phyloP scores from a whole-genome alignment of 2,329 filamentous ascomycete genomes.

The Plectosphaerella cucumerina region DNA sequence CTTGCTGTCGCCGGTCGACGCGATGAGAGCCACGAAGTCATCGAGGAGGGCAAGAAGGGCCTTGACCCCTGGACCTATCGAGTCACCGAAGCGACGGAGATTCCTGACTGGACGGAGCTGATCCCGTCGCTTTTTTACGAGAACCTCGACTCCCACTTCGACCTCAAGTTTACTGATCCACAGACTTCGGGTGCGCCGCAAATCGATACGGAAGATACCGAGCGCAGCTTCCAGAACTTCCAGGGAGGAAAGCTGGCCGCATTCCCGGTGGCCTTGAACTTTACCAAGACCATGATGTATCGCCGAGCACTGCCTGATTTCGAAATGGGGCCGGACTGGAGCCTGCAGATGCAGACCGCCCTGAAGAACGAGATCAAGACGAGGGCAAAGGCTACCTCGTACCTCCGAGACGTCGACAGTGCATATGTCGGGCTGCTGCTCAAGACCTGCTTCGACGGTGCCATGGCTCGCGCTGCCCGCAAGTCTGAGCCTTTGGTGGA shows the following conservation, averaged over 20 bases:
- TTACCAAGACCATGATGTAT: conserved; percentile 54
- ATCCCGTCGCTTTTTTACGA: background rate
- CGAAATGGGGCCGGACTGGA: conserved; percentile 76
- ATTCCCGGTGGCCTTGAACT: conserved; percentile 66
- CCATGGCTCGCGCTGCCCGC: conserved; percentile 35
- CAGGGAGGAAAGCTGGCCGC: conserved; percentile 43
- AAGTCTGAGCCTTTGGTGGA: conserved; percentile 30
- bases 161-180: background rate
- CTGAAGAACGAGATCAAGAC: conserved; percentile 66
- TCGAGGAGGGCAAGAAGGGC: conserved; percentile 86
- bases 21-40: conserved; percentile 73
- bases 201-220: conserved; percentile 14
- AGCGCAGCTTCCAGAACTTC: conserved; percentile 42
- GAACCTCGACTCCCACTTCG: background rate
- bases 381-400: conserved; percentile 53
- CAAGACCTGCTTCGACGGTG: conserved; percentile 53
- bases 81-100: conserved; percentile 16
- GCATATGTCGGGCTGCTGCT: conserved; percentile 40
- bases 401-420: conserved; percentile 40
- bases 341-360: conserved; percentile 69
- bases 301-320: conserved; percentile 44
- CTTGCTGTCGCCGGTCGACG: conserved; percentile 66
- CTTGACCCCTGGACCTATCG: conserved; percentile 62
- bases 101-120: conserved; percentile 45
- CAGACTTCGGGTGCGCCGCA: background rate